These are phyloP conservation scores for Allium fistulosum DNA, from an alignment of 106 monocot genomes.

Conservation along the genomic window DNA sequence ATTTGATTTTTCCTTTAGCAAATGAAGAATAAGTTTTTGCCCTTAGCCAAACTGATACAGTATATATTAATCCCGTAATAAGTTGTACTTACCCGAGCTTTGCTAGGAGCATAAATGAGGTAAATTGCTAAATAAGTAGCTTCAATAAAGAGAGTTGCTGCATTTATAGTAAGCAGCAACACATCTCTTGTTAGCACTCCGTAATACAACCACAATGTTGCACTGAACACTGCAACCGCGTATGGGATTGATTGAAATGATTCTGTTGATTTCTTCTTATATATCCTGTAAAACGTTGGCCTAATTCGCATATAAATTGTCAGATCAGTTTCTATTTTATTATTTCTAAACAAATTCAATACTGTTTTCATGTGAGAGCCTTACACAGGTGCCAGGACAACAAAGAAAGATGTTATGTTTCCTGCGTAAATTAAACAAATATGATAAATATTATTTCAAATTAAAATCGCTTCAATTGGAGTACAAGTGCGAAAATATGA, in stretches of 20 bases:
- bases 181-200: constrained; percentile 19
- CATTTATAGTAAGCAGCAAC: constrained; percentile 37
- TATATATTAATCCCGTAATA: too few relatives aligned
- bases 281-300: constrained; percentile 41
- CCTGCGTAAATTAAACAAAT: constrained; percentile 16
- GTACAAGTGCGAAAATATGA: constrained; percentile 1
- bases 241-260: constrained; percentile 37
- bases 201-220: constrained; percentile 44
- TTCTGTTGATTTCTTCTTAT: constrained; percentile 42
- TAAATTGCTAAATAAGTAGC: constrained; percentile 25
- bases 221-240: constrained; percentile 37
- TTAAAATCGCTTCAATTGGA: background rate
- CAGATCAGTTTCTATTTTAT: background rate
- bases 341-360: background rate
- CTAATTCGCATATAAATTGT: constrained; percentile 8
- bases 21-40: too few relatives aligned
- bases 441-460: background rate
- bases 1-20: too few relatives aligned
- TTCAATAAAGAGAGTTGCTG: constrained; percentile 24
- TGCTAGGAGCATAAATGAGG: constrained; percentile 28
- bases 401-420: constrained; percentile 34
- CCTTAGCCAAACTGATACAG: too few relatives aligned
- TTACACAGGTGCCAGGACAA: constrained; percentile 38
- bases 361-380: background rate
- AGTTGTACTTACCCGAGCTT: constrained; percentile 1